Evolutionary conservation across 2,329 filamentous ascomycete genomes (phyloP).

Genomic region (Xylariaceae sp.): DNA sequence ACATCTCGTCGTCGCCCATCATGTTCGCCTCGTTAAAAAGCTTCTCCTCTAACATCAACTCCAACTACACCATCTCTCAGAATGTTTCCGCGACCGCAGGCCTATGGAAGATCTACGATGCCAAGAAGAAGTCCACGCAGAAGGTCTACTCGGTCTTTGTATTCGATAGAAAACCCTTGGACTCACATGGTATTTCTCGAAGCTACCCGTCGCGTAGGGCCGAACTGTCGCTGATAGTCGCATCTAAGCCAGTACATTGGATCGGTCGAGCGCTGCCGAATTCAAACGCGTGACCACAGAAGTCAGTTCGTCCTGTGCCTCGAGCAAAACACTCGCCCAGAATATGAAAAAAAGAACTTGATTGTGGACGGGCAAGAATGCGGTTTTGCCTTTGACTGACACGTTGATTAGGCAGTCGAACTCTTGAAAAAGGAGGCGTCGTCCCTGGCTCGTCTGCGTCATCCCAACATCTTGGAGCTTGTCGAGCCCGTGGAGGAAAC

Average conservation of each 20-base stretch:
- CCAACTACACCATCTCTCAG: slow-evolving; percentile 80
- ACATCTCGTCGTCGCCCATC: slow-evolving; percentile 31
- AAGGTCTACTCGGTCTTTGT: slow-evolving; percentile 89
- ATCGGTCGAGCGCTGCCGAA: slow-evolving; percentile 58
- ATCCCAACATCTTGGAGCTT: slow-evolving; percentile 87
- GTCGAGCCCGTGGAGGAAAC: slow-evolving; percentile 95
- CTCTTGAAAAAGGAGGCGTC: slow-evolving; percentile 87
- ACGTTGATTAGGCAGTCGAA: slow-evolving; percentile 58
- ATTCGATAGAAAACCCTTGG: slow-evolving; percentile 84
- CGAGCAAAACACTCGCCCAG: neutral
- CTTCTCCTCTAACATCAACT: slow-evolving; percentile 84
- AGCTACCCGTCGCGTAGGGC: neutral
- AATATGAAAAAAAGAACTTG: neutral
- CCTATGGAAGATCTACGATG: slow-evolving; percentile 96
- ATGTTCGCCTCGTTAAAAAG: slow-evolving; percentile 97
- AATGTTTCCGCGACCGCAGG: slow-evolving; percentile 75
- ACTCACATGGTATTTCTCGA: slow-evolving; percentile 48
- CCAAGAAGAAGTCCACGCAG: slow-evolving; percentile 91
- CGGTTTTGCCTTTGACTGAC: slow-evolving; percentile 2
- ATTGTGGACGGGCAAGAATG: neutral
- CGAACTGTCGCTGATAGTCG: neutral
- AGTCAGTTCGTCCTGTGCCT: slow-evolving; percentile 33
- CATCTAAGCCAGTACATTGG: slow-evolving; percentile 47
- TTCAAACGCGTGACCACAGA: slow-evolving; percentile 82
- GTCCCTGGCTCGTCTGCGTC: slow-evolving; percentile 78